Evolutionary conservation across 306 rosid genomes (phyloP), one percentile per base, ranked within the genome.

Genomic region (Astragalus glycyphyllos): DNA sequence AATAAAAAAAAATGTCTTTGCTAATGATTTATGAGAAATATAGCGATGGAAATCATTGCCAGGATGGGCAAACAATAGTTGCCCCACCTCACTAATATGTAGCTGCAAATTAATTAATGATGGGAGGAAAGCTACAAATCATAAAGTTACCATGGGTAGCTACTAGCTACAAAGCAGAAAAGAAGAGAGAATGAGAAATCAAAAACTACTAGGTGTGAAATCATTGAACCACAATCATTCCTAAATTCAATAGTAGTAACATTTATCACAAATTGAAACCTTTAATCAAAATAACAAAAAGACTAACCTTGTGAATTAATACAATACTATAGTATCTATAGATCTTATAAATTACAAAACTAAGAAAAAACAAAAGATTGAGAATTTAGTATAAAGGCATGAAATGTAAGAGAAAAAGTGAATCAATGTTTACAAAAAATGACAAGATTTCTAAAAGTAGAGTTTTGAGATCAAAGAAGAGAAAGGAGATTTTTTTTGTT

Each of bases 61-160:
- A 49, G 54, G 54, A 63, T 60, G 79, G 73, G 55, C 51, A 74
- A 72, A 44, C 20, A 49, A 62, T 15, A 71, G 48, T 35, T 56
- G 85, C 81, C 90, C 92, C 92, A 86, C 95, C 65, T 75, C 81
- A 73, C 54, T 73, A 82, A 58, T 58, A 32, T 75, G 77, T 72
- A 77, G 92, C 81, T 88, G 90, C 71, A 75, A 70, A 79, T 68
- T 86, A 66, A 81, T 82, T 86, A 66, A 81, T 82, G 77, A 79
- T 70, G 79, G 78, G 20, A 41, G 41, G 81, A 68, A 75, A 73
- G 79, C 63, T 23, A 54, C 74, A 74, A 40, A 49, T 60, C 50
- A 71, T n/a, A 72, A 78, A 82, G 72, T 51, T 60, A 41, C 48
- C 67, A 29, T 65, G 41, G 53, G 61, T 17, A 76, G 29, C 29